Conservation (phyloP, 768 basidiomycete species). For the Trametes cingulata region DNA sequence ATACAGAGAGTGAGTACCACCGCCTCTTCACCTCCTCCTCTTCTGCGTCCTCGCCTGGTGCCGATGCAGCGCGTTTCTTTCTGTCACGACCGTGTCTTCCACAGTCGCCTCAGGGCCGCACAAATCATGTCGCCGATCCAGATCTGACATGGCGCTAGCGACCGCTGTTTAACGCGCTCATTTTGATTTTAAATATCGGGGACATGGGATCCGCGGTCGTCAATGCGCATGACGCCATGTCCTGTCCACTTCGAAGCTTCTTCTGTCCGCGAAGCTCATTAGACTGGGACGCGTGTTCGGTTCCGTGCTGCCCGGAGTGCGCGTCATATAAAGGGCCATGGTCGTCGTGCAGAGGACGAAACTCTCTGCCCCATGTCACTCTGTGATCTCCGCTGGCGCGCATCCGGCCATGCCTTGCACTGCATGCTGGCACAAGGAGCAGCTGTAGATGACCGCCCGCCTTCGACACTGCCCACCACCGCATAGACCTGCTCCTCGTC, state of each 20-base stretch:
- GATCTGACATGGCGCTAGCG: neutral
- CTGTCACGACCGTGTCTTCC: too few relatives aligned
- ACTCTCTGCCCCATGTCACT: neutral
- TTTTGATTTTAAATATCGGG: neutral
- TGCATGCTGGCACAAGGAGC: neutral
- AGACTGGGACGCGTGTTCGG: neutral
- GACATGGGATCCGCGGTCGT: too few relatives aligned
- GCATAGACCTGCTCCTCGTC: neutral
- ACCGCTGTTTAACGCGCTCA: neutral
- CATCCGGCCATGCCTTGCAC: neutral
- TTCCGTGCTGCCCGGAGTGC: neutral
- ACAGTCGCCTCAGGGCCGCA: neutral
- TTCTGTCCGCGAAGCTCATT: neutral
- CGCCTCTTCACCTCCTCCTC: neutral
- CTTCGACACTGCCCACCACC: neutral
- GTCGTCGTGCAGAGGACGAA: neutral
- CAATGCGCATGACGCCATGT: neutral
- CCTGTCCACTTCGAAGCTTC: too few relatives aligned
- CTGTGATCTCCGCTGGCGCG: neutral
- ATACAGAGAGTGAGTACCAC: constrained; percentile 46
- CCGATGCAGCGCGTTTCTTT: neutral
- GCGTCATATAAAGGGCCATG: neutral
- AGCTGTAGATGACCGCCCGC: neutral
- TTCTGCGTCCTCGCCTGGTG: neutral
- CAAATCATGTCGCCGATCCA: neutral